Evolutionary conservation across 148 eudicot genomes (phyloP).

Genomic region (Euryodendron excelsum): DNA sequence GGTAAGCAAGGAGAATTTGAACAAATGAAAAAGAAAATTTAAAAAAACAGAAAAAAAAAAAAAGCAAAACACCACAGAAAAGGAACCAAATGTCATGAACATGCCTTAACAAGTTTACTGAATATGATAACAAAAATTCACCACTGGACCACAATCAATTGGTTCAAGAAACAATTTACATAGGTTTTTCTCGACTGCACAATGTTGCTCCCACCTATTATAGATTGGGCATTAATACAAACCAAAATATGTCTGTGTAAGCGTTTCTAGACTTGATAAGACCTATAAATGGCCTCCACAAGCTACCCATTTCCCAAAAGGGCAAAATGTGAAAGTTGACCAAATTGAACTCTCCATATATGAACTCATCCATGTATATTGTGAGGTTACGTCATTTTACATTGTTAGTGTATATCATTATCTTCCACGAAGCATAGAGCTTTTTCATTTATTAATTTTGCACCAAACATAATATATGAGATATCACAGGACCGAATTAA

Average conservation of each 20-base stretch:
- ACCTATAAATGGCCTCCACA: background rate
- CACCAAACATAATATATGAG: no score
- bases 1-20: conserved; percentile 16
- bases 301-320: no score
- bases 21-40: background rate
- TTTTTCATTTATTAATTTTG: no score
- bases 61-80: background rate
- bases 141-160: background rate
- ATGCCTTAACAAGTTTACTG: background rate
- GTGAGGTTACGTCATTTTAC: no score
- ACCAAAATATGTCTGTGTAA: background rate
- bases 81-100: background rate
- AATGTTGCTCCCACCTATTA: background rate
- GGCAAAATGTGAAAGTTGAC: no score
- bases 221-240: background rate
- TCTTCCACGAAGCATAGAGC: no score
- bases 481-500: background rate
- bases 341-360: no score
- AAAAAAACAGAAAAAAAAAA: background rate
- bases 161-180: background rate
- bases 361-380: no score
- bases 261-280: background rate
- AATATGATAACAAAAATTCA: background rate
- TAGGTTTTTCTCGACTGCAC: background rate
- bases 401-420: no score